phyloP scores from a whole-genome alignment of 2,329 filamentous ascomycete species.

The Ilyonectria mors-panacis region DNA sequence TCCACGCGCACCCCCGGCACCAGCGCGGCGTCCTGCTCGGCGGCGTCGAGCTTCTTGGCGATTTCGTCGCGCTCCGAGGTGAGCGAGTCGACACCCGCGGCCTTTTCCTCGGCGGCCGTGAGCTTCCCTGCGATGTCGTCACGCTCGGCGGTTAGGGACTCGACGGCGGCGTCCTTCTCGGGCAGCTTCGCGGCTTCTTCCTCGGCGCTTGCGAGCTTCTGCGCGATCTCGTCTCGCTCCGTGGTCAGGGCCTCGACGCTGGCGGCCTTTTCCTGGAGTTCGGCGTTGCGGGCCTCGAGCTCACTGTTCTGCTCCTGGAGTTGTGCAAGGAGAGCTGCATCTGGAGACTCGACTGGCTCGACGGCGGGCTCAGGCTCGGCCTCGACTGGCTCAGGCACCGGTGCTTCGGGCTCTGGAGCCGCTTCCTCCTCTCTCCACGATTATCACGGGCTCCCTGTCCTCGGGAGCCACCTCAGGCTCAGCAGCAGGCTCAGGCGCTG shows the following conservation, averaged over 20 bases:
- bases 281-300: slow-evolving; percentile 29
- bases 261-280: slow-evolving; percentile 39
- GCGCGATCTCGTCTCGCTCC: slow-evolving; percentile 37
- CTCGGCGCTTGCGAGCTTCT: slow-evolving; percentile 38
- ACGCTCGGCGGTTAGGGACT: slow-evolving; percentile 19
- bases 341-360: slow-evolving; percentile 18
- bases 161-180: slow-evolving; percentile 17
- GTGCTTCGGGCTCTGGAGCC: slow-evolving; percentile 25
- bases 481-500: slow-evolving; percentile 15
- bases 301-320: slow-evolving; percentile 34
- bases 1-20: slow-evolving; percentile 41
- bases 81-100: slow-evolving; percentile 23
- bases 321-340: slow-evolving; percentile 20
- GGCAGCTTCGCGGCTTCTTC: slow-evolving; percentile 29
- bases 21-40: slow-evolving; percentile 41
- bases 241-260: slow-evolving; percentile 32
- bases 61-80: slow-evolving; percentile 42
- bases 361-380: slow-evolving; percentile 9
- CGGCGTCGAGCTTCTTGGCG: slow-evolving; percentile 42
- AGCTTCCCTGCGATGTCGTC: slow-evolving; percentile 31
- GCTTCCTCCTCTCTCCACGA: slow-evolving; percentile 8
- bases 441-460: not conserved
- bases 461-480: slow-evolving; percentile 22
- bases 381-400: slow-evolving; percentile 21
- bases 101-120: slow-evolving; percentile 25